Evolutionary conservation across 768 basidiomycete genomes (phyloP).

Genomic region (Panaeolus cyanescens): DNA sequence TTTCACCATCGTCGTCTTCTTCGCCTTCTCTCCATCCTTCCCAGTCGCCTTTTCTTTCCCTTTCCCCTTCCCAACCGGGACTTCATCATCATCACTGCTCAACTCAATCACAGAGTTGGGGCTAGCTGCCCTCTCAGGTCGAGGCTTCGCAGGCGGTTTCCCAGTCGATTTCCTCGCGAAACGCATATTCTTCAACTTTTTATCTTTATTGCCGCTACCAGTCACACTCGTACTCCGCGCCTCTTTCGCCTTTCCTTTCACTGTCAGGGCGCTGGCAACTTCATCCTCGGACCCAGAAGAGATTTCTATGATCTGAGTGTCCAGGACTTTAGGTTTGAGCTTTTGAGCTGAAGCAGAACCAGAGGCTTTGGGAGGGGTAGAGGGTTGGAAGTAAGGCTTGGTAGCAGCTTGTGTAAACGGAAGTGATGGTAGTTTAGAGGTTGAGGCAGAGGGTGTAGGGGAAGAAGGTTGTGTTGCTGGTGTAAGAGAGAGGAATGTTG

Average conservation of each 20-base stretch:
- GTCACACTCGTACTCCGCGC: neutral
- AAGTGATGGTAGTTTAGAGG: too few species aligned
- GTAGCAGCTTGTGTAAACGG: neutral
- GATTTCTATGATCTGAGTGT: neutral
- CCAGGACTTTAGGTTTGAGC: neutral
- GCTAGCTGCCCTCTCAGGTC: neutral
- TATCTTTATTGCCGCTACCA: neutral
- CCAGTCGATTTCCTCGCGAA: neutral
- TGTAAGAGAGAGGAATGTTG: too few species aligned
- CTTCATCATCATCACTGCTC: neutral
- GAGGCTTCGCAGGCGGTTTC: neutral
- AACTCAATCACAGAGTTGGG: neutral
- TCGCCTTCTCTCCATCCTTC: neutral
- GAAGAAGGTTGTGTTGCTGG: too few species aligned
- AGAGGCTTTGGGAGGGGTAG: too few species aligned
- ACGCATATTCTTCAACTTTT: neutral
- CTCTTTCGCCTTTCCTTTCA: too few species aligned
- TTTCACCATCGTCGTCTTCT: neutral
- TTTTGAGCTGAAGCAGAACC: neutral
- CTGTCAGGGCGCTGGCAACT: too few species aligned
- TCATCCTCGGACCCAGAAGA: neutral
- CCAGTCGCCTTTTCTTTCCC: neutral
- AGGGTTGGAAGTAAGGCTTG: too few species aligned
- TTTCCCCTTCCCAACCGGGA: neutral
- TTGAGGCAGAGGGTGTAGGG: too few species aligned